These are phyloP conservation scores for Posidonia oceanica DNA, from an alignment of 116 monocot genomes.

Conservation along the genomic window DNA sequence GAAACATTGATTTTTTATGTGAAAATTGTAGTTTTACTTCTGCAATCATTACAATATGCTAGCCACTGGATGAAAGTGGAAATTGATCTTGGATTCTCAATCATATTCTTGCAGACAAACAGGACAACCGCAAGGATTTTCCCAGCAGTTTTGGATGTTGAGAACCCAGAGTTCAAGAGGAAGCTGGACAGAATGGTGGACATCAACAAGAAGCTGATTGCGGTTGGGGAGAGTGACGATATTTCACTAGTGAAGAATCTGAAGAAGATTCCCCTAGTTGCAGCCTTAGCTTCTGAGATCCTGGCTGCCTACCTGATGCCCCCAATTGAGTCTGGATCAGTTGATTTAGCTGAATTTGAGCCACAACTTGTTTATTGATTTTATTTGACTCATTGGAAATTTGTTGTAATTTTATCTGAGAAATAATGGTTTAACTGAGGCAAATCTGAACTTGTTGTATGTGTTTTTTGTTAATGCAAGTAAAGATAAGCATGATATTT, in stretches of 20 bases:
- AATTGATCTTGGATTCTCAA: not conserved
- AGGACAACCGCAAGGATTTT: slow-evolving; percentile 89
- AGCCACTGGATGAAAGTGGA: not conserved
- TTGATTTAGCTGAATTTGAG: slow-evolving; percentile 88
- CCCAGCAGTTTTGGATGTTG: slow-evolving; percentile 87
- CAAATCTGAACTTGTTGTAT: not conserved
- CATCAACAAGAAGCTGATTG: slow-evolving; percentile 52
- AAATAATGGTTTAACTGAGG: not conserved
- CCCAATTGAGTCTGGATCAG: slow-evolving; percentile 88
- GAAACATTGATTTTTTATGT: too few relatives aligned
- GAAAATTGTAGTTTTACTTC: too few relatives aligned
- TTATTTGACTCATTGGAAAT: not conserved
- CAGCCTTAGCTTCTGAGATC: slow-evolving; percentile 65
- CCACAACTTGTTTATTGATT: slow-evolving; percentile 75
- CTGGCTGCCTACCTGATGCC: slow-evolving; percentile 93
- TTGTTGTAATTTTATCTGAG: slow-evolving; percentile 5
- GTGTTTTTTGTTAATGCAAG: slow-evolving; percentile 1
- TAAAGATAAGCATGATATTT: not conserved
- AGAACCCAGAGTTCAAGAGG: slow-evolving; percentile 97
- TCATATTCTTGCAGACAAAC: slow-evolving; percentile 50
- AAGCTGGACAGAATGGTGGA: slow-evolving; percentile 91
- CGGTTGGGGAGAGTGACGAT: slow-evolving; percentile 46
- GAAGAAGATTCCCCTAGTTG: slow-evolving; percentile 72
- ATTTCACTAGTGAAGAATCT: slow-evolving; percentile 80
- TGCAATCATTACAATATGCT: too few relatives aligned